These are phyloP conservation scores for Dispira simplex DNA, from an alignment of 192 early-diverging fungal genomes.

Conservation along the genomic window DNA sequence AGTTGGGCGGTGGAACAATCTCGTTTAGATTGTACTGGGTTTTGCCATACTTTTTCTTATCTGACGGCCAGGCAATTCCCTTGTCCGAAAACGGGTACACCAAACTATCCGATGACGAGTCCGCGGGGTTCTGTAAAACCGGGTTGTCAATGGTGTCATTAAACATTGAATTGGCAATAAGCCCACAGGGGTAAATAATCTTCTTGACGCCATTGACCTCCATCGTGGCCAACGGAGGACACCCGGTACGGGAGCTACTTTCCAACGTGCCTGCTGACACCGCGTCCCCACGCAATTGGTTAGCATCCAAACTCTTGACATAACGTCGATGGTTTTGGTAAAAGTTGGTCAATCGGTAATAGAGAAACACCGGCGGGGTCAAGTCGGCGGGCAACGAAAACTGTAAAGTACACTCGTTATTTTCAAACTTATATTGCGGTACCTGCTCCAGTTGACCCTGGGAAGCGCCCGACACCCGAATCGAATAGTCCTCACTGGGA, in stretches of 20 bases:
- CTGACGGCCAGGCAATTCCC: constrained; percentile 82
- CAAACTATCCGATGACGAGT: constrained; percentile 16
- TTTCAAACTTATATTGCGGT: constrained; percentile 31
- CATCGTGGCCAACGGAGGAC: constrained; percentile 34
- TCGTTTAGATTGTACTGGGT: constrained; percentile 33
- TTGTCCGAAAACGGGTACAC: constrained; percentile 43
- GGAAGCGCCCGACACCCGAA: constrained; percentile 15
- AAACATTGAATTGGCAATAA: constrained; percentile 97
- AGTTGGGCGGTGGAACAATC: constrained; percentile 76
- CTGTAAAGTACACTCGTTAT: constrained; percentile 50
- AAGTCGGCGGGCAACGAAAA: constrained; percentile 52
- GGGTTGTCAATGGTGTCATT: constrained; percentile 56
- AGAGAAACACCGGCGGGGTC: constrained; percentile 72
- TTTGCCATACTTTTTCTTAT: constrained; percentile 50
- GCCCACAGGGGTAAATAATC: constrained; percentile 85
- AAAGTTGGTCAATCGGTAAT: constrained; percentile 94
- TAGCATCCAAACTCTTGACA: constrained; percentile 71
- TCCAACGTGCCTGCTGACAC: constrained; percentile 25
- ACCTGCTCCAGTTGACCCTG: not conserved
- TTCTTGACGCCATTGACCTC: constrained; percentile 18
- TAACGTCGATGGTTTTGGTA: constrained; percentile 99
- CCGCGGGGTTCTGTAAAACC: constrained; percentile 36
- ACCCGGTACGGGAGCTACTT: constrained; percentile 22
- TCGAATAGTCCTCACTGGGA: constrained; percentile 15
- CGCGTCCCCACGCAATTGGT: constrained; percentile 61